phyloP scores from a whole-genome alignment of 116 monocot genomes.

The Dioscorea cayenensis region DNA sequence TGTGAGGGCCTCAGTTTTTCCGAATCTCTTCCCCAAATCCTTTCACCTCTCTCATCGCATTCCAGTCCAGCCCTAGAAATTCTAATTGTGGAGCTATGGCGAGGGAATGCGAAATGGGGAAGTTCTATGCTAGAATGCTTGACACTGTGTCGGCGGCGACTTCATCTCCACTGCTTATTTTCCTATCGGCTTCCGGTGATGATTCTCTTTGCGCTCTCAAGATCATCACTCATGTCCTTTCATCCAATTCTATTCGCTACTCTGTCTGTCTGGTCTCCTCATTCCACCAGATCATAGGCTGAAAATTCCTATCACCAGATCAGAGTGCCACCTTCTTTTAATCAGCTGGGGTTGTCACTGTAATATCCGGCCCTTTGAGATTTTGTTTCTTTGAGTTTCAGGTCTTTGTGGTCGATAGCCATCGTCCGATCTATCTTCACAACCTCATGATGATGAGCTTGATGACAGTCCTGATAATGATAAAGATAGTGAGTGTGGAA shows the following conservation, averaged over 20 bases:
- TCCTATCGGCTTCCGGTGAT: slow-evolving; percentile 72
- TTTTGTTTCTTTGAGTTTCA: slow-evolving; percentile 20
- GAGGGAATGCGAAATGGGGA: slow-evolving; percentile 53
- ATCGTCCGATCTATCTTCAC: slow-evolving; percentile 81
- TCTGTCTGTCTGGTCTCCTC: slow-evolving; percentile 83
- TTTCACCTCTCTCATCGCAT: no score
- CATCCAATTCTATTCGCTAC: no score
- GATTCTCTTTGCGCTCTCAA: slow-evolving; percentile 80
- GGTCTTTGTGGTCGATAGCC: slow-evolving; percentile 79
- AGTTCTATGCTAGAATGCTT: slow-evolving; percentile 58
- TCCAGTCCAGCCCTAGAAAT: neutral
- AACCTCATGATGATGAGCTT: slow-evolving; percentile 76
- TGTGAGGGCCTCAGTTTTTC: no score
- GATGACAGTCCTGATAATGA: slow-evolving; percentile 42
- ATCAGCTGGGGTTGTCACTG: slow-evolving; percentile 83
- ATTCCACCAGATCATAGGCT: slow-evolving; percentile 31
- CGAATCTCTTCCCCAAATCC: no score
- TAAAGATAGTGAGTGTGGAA: slow-evolving; percentile 47
- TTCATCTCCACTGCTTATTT: slow-evolving; percentile 58
- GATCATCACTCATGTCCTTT: no score
- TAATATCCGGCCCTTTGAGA: slow-evolving; percentile 43
- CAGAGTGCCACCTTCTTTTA: slow-evolving; percentile 28
- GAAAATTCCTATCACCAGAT: slow-evolving; percentile 25
- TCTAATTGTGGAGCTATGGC: slow-evolving; percentile 26
- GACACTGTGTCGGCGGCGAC: slow-evolving; percentile 36